phyloP scores from a whole-genome alignment of 164 flowering plant species.

The Protea cynaroides region DNA sequence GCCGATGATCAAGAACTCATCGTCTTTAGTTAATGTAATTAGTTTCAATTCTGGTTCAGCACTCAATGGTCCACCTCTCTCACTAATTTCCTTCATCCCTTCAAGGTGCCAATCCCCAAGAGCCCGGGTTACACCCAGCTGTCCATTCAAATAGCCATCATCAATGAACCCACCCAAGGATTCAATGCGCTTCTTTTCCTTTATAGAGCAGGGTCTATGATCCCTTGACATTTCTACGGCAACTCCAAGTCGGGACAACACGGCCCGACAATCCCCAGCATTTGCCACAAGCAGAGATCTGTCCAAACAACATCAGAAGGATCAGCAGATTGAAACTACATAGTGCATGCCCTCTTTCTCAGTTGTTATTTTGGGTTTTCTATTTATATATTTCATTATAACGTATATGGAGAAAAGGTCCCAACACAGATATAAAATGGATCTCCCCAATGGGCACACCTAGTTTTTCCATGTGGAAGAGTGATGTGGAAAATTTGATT shows the following conservation, averaged over 20 bases:
- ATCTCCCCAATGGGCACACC: too few species aligned
- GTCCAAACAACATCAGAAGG: slow-evolving; percentile 9
- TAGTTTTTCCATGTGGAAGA: too few species aligned
- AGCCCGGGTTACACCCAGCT: slow-evolving; percentile 78
- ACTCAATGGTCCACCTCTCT: slow-evolving; percentile 60
- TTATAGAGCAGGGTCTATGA: slow-evolving; percentile 61
- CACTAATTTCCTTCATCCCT: slow-evolving; percentile 52
- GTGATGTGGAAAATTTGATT: too few species aligned
- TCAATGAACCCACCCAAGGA: slow-evolving; percentile 77
- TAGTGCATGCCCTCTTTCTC: not conserved
- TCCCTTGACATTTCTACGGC: slow-evolving; percentile 86
- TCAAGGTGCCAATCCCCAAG: slow-evolving; percentile 91
- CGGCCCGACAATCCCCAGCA: slow-evolving; percentile 96
- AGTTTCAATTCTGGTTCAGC: slow-evolving; percentile 87
- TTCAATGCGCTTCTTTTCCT: slow-evolving; percentile 62
- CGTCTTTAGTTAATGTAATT: slow-evolving; percentile 61
- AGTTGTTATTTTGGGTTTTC: too few species aligned
- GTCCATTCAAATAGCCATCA: slow-evolving; percentile 88
- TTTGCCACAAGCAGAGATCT: slow-evolving; percentile 95
- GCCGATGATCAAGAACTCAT: slow-evolving; percentile 80
- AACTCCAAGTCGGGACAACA: slow-evolving; percentile 61
- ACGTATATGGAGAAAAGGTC: too few species aligned
- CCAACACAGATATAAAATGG: too few species aligned
- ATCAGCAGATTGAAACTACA: not conserved
- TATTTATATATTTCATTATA: too few species aligned